Evolutionary conservation across 495 filamentous ascomycete species (phyloP), one percentile per base, ranked within the genome.

Genomic region (Daldinia grandis): DNA sequence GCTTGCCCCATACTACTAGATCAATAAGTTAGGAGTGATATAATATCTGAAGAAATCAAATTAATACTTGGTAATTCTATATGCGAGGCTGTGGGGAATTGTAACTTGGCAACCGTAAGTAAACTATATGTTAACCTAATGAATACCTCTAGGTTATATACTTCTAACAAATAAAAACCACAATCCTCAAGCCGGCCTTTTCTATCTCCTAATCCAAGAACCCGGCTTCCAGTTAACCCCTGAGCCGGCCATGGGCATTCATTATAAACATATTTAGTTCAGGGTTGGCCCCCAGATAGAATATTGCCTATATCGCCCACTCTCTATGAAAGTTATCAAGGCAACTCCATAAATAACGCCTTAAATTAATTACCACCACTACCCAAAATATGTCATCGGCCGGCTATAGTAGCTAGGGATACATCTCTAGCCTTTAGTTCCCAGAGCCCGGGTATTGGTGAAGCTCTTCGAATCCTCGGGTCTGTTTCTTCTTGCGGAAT

Each of bases 401-500:
- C 0, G n/a, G 28, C 28, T 28, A 28, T 1, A n/a, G 12, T n/a
- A n/a, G 14, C 49, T 24, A 1, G 12, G 10, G 5, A 17, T 7
- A 30, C 12, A 30, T 53, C 14, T 6, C 12, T 10, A 6, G 14
- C 19, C 7, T 21, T 24, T 14, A 35, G 10, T 47, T 0, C 8
- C 40, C 25, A 7, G 10, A 21, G 12, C 25, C 49, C 5, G 61
- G 50, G 25, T 64, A 64, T 40, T 64, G 25, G 19, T 1, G 15
- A 5, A 72, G 64, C 65, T 67, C 60, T 47, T 69, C 25, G 51
- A 72, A 69, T 28, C 21, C 28, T 28, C 28, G 37, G 3, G 17
- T n/a, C 30, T 37, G 21, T 19, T 30, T 58, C 64, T 69, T 75
- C 14, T 42, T 40, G 50, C 72, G 62, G 19, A 74, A 78, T 6